A percentile compares a stretch with the other conserved stretches of the same genome.
These are phyloP conservation scores for Geum urbanum DNA, from an alignment of 306 rosid genomes.

Conservation along the genomic window DNA sequence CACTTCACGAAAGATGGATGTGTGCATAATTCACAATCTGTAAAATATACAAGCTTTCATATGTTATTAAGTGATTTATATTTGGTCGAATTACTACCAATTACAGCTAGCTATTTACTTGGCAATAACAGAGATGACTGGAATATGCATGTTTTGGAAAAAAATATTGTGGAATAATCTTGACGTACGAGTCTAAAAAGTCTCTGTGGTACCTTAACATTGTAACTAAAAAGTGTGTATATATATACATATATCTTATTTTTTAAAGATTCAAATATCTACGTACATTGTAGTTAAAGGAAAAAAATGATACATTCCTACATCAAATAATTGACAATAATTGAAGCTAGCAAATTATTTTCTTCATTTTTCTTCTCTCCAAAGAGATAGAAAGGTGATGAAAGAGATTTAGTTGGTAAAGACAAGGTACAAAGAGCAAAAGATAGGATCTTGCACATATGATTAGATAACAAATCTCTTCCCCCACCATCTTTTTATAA, in stretches of 20 bases:
- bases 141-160: background rate
- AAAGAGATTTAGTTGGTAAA: conserved; percentile 34
- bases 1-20: conserved; percentile 13
- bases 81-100: background rate
- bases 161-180: too few species aligned
- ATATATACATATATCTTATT: too few species aligned
- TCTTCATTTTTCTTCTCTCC: background rate
- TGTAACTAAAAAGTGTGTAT: too few species aligned
- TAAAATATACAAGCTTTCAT: background rate
- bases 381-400: conserved; percentile 16
- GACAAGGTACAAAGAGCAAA: conserved; percentile 36
- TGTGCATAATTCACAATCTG: background rate
- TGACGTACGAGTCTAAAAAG: too few species aligned
- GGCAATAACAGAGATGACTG: too few species aligned
- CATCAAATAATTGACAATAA: conserved; percentile 42
- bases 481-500: conserved; percentile 30
- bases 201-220: too few species aligned
- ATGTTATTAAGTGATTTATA: background rate
- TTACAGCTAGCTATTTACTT: background rate
- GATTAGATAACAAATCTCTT: conserved; percentile 44
- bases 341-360: conserved; percentile 22
- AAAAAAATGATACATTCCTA: too few species aligned
- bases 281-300: too few species aligned
- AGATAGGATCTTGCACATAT: conserved; percentile 41
- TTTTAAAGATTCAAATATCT: too few species aligned